Conservation (phyloP, 257 asterid genomes). For the Oldenlandia corymbosa region DNA sequence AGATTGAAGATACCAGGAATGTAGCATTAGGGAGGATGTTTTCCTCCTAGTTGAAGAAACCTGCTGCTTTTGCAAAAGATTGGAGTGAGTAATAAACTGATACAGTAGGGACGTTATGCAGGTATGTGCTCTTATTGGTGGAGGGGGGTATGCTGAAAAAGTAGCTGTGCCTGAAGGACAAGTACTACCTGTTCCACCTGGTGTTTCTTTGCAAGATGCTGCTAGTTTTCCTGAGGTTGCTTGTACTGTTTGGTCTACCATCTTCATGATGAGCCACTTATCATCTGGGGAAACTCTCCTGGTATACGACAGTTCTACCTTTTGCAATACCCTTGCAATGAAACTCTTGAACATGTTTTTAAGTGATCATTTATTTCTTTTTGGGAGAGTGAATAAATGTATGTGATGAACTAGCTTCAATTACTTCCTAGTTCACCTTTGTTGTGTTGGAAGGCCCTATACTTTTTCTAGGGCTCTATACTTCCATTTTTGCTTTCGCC, state of each 20-base stretch:
- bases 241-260: constrained; percentile 95
- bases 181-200: constrained; percentile 82
- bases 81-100: constrained; percentile 14
- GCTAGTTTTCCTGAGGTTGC: constrained; percentile 94
- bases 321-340: too few species aligned
- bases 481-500: too few species aligned
- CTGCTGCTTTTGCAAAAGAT: neutral
- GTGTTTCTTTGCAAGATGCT: constrained; percentile 83
- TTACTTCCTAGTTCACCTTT: too few species aligned
- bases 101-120: constrained; percentile 14
- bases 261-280: constrained; percentile 79
- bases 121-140: constrained; percentile 93
- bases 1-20: neutral
- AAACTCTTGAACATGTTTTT: constrained; percentile 1
- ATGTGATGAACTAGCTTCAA: neutral
- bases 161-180: constrained; percentile 77
- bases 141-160: constrained; percentile 98
- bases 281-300: constrained; percentile 72
- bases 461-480: too few species aligned
- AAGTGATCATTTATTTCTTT: too few species aligned
- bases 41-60: neutral
- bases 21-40: neutral
- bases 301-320: constrained; percentile 38
- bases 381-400: neutral
- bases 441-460: too few species aligned